Evolutionary conservation across 169 alveolate species (phyloP), one percentile per base, ranked within the genome.

Genomic region (Cryptosporidium andersoni): DNA sequence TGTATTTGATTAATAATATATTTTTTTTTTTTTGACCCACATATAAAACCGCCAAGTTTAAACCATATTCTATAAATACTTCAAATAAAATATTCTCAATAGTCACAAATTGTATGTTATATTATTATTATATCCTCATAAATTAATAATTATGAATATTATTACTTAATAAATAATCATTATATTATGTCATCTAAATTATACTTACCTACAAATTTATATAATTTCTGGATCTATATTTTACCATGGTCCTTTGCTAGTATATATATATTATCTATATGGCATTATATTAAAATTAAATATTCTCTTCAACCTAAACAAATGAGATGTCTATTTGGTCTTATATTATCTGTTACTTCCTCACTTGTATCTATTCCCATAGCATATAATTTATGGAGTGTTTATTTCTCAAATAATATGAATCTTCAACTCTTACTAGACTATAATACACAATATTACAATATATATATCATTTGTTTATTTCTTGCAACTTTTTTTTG

Each of bases 291-390:
- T 36, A 65, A 39, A 8, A 12, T 52, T 9, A 67, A 51, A 45
- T 52, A 52, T 40, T 52, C 36, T 7, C 16, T 51, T 12, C 66
- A 67, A 3, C 66, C 67, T 12, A 67, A 2, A 25, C 51, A 67
- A 43, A 67, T 67, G 82, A 67, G 52, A 49, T 67, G 82, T 16
- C 43, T 67, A 14, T 67, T 51, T 63, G 66, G 55, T 36, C 55
- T 52, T 25, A 52, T 67, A 36, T 67, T 65, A 12, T 67, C 82
- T 2, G 56, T 51, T 16, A n/a, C 40, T 39, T 4, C 55, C 11
- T 67, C 82, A 11, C 55, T 67, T 4, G 55, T 67, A 9, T 67
- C 66, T 53, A 52, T 64, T 64, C 82, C 82, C 11, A 47, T 67
- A n/a, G 82, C 55, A 16, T 14, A 52, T 67, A 65, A 67, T 43